Evolutionary conservation across 352 stramenopile species (phyloP).

Genomic region (Globisporangium recalcitrans): DNA sequence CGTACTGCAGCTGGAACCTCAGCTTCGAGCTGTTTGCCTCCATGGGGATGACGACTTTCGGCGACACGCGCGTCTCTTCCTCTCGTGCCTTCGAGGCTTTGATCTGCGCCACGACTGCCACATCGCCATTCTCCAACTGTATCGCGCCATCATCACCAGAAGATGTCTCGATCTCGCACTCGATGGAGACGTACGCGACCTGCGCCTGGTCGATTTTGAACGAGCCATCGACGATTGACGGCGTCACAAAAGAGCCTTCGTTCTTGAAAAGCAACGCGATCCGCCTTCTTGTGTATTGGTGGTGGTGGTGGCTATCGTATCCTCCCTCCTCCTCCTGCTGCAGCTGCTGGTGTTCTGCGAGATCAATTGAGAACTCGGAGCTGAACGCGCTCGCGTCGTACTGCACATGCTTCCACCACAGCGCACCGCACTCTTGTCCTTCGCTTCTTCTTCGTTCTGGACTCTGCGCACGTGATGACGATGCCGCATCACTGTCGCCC

Average conservation of each 20-base stretch:
- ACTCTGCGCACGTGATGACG: background rate
- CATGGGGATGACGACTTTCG: slow-evolving; percentile 21
- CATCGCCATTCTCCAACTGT: background rate
- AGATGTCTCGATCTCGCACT: slow-evolving; percentile 12
- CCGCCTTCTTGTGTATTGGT: slow-evolving; percentile 8
- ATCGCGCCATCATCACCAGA: background rate
- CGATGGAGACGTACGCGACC: slow-evolving; percentile 10
- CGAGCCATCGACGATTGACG: slow-evolving; percentile 23
- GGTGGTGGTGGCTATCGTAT: background rate
- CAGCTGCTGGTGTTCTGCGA: slow-evolving; percentile 10
- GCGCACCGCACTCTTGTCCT: slow-evolving; percentile 24
- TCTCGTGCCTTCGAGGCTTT: slow-evolving; percentile 21
- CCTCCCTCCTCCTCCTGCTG: background rate
- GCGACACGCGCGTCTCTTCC: slow-evolving; percentile 26
- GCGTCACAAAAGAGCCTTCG: slow-evolving; percentile 21
- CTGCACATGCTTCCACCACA: slow-evolving; percentile 52
- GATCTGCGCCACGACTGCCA: slow-evolving; percentile 21
- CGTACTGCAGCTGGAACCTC: slow-evolving; percentile 40
- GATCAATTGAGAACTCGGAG: slow-evolving; percentile 37
- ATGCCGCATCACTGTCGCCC: background rate
- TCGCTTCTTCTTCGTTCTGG: background rate
- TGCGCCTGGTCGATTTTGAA: slow-evolving; percentile 32
- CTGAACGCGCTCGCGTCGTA: slow-evolving; percentile 31
- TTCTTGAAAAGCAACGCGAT: slow-evolving; percentile 36
- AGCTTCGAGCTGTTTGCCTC: slow-evolving; percentile 17